Base-by-base conservation (phyloP, 495 filamentous ascomycete species). In the Gamarada debralockiae region DNA sequence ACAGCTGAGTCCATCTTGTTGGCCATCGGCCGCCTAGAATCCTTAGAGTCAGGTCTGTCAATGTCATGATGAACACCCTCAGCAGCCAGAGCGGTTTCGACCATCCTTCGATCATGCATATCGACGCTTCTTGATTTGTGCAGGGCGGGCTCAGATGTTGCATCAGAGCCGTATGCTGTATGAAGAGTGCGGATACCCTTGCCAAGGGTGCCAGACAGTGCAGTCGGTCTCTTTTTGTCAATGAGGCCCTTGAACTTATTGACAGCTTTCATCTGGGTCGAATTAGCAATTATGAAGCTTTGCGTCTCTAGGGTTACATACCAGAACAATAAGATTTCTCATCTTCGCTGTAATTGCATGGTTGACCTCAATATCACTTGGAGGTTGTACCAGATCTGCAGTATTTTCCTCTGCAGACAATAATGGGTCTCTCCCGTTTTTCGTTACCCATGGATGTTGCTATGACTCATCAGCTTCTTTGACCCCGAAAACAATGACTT, bases 361-460 rank as follows among this genome's bases (percentile, higher is more conserved):
- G 53, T 93, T 87, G 60, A 95, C 80, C 67, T 98, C 93, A 48
- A 90, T 86, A 46, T 91, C 83, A 24, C 90, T 97, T 2, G 93
- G 92, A 6, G 79, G 73, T 33, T 86, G 85, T 20, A 97, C 75
- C 8, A 87, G 68, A 52, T 91, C 78, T 15, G 87, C 79, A 13
- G 87, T 95, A 61, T 98, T 98, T 66, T 97, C 92, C 46, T 91
- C 83, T 21, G 77, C 76, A 20, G 90, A 76, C 27, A 98, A 75
- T 13, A 98, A 70, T 50, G 84, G 85, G 67, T 98, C 93, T 24
- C 74, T 75, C 20, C 90, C 92, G 37, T 78, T 69, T 58, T 81
- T 87, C 6, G 93, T 98, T 9, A 97, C 92, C 93, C 93, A 98
- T 3, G 90, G 84, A 65, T 98, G 93, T 62, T 89, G 78, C 92